Conservation (phyloP, 306 rosid species). For the Quercus berberidifolia region DNA sequence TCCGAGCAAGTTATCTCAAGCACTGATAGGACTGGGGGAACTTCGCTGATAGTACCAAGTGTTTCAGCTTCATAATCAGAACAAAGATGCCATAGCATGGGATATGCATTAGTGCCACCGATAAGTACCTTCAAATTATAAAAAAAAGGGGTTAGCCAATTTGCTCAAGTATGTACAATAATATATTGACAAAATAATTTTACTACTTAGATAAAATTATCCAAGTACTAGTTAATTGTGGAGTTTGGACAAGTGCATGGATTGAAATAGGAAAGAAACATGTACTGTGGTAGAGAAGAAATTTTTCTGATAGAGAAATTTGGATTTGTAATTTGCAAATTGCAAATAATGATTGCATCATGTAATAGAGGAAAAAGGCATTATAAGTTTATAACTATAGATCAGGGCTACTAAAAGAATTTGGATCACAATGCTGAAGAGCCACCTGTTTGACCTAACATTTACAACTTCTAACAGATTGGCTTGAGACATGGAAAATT, state of each 20-base stretch:
- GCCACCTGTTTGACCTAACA: neutral
- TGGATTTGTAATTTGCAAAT: neutral
- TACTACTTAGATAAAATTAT: neutral
- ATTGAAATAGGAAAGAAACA: neutral
- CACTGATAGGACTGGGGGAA: conserved; percentile 66
- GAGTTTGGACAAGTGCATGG: neutral
- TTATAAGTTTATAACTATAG: neutral
- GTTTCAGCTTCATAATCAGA: conserved; percentile 81
- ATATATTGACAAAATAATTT: neutral
- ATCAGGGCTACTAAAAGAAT: neutral
- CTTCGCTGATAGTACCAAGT: conserved; percentile 51
- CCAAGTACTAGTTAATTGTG: neutral
- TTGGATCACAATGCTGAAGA: neutral
- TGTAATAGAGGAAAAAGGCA: neutral
- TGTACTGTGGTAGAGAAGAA: neutral
- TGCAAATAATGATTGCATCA: neutral
- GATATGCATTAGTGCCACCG: conserved; percentile 77
- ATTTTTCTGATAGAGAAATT: neutral
- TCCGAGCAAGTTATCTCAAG: conserved; percentile 24
- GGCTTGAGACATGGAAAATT: neutral
- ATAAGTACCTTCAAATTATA: conserved; percentile 65
- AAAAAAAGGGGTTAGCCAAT: conserved; percentile 23
- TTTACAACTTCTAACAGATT: neutral
- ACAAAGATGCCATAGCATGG: conserved; percentile 88
- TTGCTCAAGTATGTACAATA: neutral